phyloP scores from a whole-genome alignment of 2,329 filamentous ascomycete genomes.

The Fusarium nurragi region DNA sequence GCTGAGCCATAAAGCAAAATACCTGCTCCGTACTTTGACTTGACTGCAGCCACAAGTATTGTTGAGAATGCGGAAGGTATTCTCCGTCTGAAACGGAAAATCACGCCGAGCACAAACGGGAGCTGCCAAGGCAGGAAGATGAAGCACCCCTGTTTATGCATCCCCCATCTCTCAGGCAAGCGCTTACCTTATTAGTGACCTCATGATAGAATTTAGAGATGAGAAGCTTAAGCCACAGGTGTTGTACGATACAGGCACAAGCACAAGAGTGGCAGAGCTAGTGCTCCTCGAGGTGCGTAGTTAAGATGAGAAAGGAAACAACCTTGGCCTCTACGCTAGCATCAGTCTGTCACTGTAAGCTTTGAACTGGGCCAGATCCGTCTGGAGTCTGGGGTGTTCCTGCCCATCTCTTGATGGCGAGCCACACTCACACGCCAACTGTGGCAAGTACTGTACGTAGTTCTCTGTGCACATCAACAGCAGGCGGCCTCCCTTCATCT shows the following conservation, averaged over 20 bases:
- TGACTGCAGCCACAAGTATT: background rate
- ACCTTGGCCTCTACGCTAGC: background rate
- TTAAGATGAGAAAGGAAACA: background rate
- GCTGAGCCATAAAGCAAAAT: conserved; percentile 17
- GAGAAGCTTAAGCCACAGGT: conserved; percentile 22
- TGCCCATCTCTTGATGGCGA: conserved; percentile 4
- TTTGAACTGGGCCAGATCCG: conserved; percentile 10
- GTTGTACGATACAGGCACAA: background rate
- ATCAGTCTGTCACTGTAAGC: conserved; percentile 20
- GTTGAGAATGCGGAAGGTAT: background rate
- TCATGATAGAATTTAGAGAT: background rate
- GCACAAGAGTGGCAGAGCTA: background rate
- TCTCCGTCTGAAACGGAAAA: conserved; percentile 30
- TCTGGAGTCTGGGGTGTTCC: background rate
- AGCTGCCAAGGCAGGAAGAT: conserved; percentile 26
- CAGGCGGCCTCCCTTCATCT: conserved; percentile 21
- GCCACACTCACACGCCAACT: conserved; percentile 25
- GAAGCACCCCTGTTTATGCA: conserved; percentile 12
- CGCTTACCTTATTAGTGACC: background rate
- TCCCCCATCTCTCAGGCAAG: background rate
- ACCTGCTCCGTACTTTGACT: background rate
- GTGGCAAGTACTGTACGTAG: conserved; percentile 19
- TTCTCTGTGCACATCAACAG: background rate
- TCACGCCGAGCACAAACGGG: background rate
- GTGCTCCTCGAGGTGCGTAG: background rate